phyloP scores from a whole-genome alignment of 2,329 filamentous ascomycete species.

The Fusarium chaquense region DNA sequence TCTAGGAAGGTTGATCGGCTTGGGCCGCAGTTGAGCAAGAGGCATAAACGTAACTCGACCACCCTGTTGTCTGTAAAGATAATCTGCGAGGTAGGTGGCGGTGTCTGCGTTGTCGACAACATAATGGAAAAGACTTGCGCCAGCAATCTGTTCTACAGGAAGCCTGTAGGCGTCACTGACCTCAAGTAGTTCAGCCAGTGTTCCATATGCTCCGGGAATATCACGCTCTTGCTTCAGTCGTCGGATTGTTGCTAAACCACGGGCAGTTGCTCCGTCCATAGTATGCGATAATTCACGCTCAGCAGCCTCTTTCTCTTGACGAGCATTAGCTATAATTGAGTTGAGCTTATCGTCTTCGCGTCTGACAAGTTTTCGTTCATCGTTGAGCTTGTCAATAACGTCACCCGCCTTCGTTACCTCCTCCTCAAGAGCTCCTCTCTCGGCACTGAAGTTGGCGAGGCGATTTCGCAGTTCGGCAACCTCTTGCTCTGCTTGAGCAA shows the following conservation, averaged over 20 bases:
- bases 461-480: slow-evolving; percentile 76
- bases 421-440: slow-evolving; percentile 77
- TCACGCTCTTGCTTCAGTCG: slow-evolving; percentile 83
- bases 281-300: slow-evolving; percentile 83
- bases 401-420: slow-evolving; percentile 83
- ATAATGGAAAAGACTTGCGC: slow-evolving; percentile 93
- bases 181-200: slow-evolving; percentile 90
- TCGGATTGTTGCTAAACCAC: slow-evolving; percentile 87
- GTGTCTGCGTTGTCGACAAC: slow-evolving; percentile 93
- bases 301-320: slow-evolving; percentile 80
- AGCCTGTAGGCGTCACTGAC: slow-evolving; percentile 87
- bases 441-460: slow-evolving; percentile 82
- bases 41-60: slow-evolving; percentile 97
- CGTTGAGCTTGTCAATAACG: slow-evolving; percentile 79
- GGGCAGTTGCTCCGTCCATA: slow-evolving; percentile 89
- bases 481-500: slow-evolving; percentile 78
- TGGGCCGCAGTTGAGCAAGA: slow-evolving; percentile 81
- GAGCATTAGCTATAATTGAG: slow-evolving; percentile 79
- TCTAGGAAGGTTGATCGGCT: slow-evolving; percentile 80
- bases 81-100: slow-evolving; percentile 82
- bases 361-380: slow-evolving; percentile 88
- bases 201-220: slow-evolving; percentile 90
- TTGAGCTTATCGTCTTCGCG: slow-evolving; percentile 90
- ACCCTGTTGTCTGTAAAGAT: slow-evolving; percentile 80
- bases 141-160: slow-evolving; percentile 92